phyloP scores from a whole-genome alignment of 2,329 filamentous ascomycete genomes.

The Fusarium chuoi region DNA sequence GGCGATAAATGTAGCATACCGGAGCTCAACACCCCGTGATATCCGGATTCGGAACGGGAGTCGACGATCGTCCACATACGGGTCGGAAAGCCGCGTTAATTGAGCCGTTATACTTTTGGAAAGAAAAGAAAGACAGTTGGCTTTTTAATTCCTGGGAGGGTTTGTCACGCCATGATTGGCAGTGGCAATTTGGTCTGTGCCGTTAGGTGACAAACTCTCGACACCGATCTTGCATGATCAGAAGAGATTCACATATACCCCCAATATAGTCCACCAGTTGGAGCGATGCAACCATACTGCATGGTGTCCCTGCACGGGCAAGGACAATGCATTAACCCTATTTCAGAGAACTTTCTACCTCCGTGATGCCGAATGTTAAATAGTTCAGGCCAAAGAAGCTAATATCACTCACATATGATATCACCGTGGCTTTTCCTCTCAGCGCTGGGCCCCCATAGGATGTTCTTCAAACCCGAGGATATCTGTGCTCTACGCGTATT shows the following conservation, averaged over 20 bases:
- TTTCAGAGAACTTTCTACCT: neutral
- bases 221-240: neutral
- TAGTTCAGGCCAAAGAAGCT: neutral
- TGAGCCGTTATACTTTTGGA: neutral
- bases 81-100: neutral
- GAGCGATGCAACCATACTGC: neutral
- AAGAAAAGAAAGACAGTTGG: rapidly evolving
- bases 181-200: neutral
- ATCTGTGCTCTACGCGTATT: neutral
- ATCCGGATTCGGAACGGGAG: slow-evolving; percentile 23
- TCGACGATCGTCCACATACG: neutral
- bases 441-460: no score
- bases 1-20: slow-evolving; percentile 29
- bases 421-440: neutral
- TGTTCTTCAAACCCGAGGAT: neutral
- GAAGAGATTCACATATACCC: neutral
- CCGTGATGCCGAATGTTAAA: neutral
- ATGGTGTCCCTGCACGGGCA: neutral
- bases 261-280: slow-evolving; percentile 5
- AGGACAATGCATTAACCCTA: neutral
- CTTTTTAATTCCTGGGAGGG: no score
- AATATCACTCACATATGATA: neutral
- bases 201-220: rapidly evolving
- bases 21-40: slow-evolving; percentile 26
- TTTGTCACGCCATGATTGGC: neutral